Evolutionary conservation across 805 yeast species (phyloP), one percentile per base, ranked within the genome.

Genomic region (Schizosaccharomyces osmophilus): DNA sequence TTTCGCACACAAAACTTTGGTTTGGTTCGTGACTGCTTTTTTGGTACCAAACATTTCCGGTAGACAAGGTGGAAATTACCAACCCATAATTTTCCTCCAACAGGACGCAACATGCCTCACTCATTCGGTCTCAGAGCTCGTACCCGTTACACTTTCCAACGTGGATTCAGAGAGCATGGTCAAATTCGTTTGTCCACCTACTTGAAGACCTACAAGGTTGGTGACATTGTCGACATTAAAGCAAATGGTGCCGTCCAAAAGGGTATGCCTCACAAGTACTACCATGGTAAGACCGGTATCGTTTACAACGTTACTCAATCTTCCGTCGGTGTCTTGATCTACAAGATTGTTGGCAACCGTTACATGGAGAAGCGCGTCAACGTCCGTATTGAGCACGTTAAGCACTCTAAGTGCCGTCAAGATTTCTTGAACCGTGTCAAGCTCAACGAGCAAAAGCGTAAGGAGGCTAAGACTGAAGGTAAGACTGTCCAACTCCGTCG

Each of bases 191-290:
- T 93, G 82, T 86, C 97, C 70, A 86, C 95, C 75, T 93, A 90
- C 93, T 79, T 93, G 82, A 88, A 87, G 85, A 79, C 82, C 75
- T 93, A 93, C 95, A 88, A 83, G 79, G 97, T 93, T 73, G 98
- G 98, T 75, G 98, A 93, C 78, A 90, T 93, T 73, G 98, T 93
- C 74, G 98, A 93, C 79, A 89, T 93, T 82, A 90, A 87, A 81
- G 98, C 94, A 78, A 93, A 93, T 77, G 96, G 96, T 83, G 82
- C 98, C 70, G 82, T 89, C 82, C 97, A 93, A 78, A 89, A 90
- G 85, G 97, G 97, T 87, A 87, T 93, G 96, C 98, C 98, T 77
- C 95, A 87, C 88, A 93, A 93, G 82, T 89, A 82, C 85, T 93
- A 93, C 96, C 97, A 93, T 83, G 98, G 98, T 80, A 93, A 89